phyloP scores from a whole-genome alignment of 1,284 basidiomycete genomes.

The Boletellus deceptivus region DNA sequence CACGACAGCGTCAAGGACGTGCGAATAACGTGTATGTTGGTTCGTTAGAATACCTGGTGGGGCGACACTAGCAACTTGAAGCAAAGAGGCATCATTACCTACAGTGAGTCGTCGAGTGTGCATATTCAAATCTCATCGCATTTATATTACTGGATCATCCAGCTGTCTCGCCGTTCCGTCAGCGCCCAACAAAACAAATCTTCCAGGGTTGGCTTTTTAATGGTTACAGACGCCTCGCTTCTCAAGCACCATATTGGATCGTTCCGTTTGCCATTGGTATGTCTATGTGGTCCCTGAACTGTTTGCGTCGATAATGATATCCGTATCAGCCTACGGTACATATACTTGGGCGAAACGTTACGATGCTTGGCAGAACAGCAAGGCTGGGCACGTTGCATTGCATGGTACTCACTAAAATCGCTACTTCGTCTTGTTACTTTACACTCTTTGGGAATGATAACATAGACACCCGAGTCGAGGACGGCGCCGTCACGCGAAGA shows the following conservation, averaged over 20 bases:
- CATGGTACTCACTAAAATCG: slow-evolving; percentile 29
- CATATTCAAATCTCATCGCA: neutral
- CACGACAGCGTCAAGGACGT: slow-evolving; percentile 5
- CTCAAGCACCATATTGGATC: slow-evolving; percentile 77
- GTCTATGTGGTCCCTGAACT: slow-evolving; percentile 30
- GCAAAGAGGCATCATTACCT: slow-evolving; percentile 79
- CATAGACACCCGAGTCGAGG: slow-evolving; percentile 16
- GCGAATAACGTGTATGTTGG: slow-evolving; percentile 4
- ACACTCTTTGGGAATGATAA: slow-evolving; percentile 9
- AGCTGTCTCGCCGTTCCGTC: slow-evolving; percentile 83
- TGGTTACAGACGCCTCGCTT: slow-evolving; percentile 76
- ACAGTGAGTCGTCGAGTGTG: slow-evolving; percentile 59
- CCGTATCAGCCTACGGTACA: slow-evolving; percentile 66
- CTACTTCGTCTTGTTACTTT: slow-evolving; percentile 15
- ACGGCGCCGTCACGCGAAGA: neutral
- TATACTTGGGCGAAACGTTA: slow-evolving; percentile 82
- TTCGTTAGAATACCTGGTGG: slow-evolving; percentile 88
- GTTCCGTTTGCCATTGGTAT: slow-evolving; percentile 77
- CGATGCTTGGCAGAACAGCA: slow-evolving; percentile 74
- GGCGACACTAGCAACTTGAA: slow-evolving; percentile 70
- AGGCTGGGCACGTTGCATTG: slow-evolving; percentile 70
- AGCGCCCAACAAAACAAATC: slow-evolving; percentile 70
- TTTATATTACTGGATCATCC: slow-evolving; percentile 3
- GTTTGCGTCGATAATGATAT: neutral
- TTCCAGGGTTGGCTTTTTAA: slow-evolving; percentile 83